These are phyloP conservation scores for Camellia lanceoleosa DNA, from an alignment of 148 eudicot genomes.

Conservation along the genomic window DNA sequence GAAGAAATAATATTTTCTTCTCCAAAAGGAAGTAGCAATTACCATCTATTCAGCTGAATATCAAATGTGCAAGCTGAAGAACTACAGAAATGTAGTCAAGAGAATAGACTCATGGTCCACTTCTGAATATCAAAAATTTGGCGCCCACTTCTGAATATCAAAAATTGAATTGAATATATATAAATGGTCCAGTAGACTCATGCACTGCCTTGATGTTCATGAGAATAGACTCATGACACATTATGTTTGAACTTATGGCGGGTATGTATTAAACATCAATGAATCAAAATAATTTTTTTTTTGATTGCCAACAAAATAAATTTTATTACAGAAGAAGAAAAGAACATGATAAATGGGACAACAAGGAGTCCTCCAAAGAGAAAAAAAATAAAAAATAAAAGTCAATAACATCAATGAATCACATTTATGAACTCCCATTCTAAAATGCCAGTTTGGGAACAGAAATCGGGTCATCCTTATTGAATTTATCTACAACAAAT, in stretches of 20 bases:
- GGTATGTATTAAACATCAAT: neutral
- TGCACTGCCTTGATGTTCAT: neutral
- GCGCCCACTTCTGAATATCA: too few relatives aligned
- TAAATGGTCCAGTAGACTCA: neutral
- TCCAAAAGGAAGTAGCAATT: slow-evolving; percentile 73
- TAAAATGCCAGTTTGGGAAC: neutral
- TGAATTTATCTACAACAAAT: neutral
- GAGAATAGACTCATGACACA: neutral
- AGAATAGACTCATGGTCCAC: too few relatives aligned
- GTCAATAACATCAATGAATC: neutral
- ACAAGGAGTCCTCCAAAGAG: too few relatives aligned
- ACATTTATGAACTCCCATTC: neutral
- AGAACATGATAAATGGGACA: too few relatives aligned
- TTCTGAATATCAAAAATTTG: too few relatives aligned
- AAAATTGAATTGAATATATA: neutral
- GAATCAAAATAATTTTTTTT: too few relatives aligned
- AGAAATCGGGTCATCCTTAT: neutral
- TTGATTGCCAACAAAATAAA: too few relatives aligned
- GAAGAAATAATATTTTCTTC: slow-evolving; percentile 86
- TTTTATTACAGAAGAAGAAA: too few relatives aligned
- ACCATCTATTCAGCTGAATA: neutral
- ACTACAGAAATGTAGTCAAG: neutral
- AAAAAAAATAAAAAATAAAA: too few relatives aligned
- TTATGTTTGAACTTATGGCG: neutral
- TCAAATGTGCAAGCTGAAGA: neutral